phyloP scores from a whole-genome alignment of 495 filamentous ascomycete genomes.

The Jackrogersella multiformis region DNA sequence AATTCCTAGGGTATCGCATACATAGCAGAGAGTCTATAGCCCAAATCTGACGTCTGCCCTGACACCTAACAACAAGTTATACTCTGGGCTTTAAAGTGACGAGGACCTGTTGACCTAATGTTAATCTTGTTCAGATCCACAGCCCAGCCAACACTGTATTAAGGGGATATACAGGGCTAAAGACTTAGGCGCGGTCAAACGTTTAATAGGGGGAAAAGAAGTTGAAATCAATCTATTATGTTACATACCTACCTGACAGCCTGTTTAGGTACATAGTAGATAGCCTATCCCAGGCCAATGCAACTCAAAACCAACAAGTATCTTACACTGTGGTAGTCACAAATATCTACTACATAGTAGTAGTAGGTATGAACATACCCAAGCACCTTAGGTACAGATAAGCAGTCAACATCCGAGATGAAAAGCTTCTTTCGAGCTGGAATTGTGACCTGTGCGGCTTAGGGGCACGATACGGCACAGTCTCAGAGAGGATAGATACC shows the following conservation, averaged over 20 bases:
- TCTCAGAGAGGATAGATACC: background rate
- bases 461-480: slow-evolving; percentile 8
- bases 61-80: slow-evolving; percentile 11
- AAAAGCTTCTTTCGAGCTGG: slow-evolving; percentile 1
- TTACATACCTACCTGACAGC: too few species aligned
- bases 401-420: slow-evolving; percentile 22
- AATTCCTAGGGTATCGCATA: slow-evolving; percentile 12
- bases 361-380: too few species aligned
- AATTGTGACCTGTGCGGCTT: slow-evolving; percentile 8
- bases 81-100: slow-evolving; percentile 11
- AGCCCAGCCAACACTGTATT: slow-evolving; percentile 35
- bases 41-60: slow-evolving; percentile 16
- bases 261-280: background rate
- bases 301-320: background rate
- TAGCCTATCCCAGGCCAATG: slow-evolving; percentile 10
- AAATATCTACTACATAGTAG: too few species aligned
- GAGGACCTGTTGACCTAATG: slow-evolving; percentile 8
- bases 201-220: slow-evolving; percentile 16
- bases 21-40: background rate
- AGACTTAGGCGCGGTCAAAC: slow-evolving; percentile 14
- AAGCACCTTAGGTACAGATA: background rate
- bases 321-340: background rate
- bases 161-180: slow-evolving; percentile 33
- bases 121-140: slow-evolving; percentile 41
- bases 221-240: too few species aligned